Evolutionary conservation across 1,139 yeast species (phyloP).

Genomic region (Maudiozyma humilis): DNA sequence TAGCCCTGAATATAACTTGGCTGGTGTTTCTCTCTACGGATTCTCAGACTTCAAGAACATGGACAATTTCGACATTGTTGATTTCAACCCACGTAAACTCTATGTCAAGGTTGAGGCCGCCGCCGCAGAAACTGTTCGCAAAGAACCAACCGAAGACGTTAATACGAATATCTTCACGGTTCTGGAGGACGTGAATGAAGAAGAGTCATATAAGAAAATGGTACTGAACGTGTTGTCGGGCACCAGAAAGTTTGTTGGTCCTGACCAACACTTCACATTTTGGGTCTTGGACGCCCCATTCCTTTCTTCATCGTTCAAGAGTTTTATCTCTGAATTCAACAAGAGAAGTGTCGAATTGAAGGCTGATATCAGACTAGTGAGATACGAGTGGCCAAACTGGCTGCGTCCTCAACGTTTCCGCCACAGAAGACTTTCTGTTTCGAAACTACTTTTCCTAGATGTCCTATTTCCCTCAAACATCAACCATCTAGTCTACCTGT

Average conservation of each 20-base stretch:
- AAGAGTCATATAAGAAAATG: constrained; percentile 67
- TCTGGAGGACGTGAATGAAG: constrained; percentile 75
- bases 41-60: constrained; percentile 21
- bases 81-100: constrained; percentile 16
- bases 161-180: constrained; percentile 72
- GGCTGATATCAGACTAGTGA: constrained; percentile 46
- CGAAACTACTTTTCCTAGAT: constrained; percentile 78
- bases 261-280: constrained; percentile 51
- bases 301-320: constrained; percentile 60
- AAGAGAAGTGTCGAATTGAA: constrained; percentile 40
- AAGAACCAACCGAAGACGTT: constrained; percentile 9
- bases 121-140: not conserved
- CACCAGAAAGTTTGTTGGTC: constrained; percentile 38
- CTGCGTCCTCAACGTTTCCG: constrained; percentile 66
- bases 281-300: constrained; percentile 76
- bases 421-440: constrained; percentile 80
- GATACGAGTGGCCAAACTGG: constrained; percentile 92
- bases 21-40: constrained; percentile 19
- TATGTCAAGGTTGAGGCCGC: constrained; percentile 16
- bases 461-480: constrained; percentile 75
- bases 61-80: constrained; percentile 11
- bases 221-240: constrained; percentile 56
- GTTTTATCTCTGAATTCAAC: constrained; percentile 55
- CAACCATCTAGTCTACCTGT: constrained; percentile 65
- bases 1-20: constrained; percentile 18